Evolutionary conservation across 2,329 filamentous ascomycete species (phyloP), one percentile per base, ranked within the genome.

Genomic region (Botrytis tulipae): DNA sequence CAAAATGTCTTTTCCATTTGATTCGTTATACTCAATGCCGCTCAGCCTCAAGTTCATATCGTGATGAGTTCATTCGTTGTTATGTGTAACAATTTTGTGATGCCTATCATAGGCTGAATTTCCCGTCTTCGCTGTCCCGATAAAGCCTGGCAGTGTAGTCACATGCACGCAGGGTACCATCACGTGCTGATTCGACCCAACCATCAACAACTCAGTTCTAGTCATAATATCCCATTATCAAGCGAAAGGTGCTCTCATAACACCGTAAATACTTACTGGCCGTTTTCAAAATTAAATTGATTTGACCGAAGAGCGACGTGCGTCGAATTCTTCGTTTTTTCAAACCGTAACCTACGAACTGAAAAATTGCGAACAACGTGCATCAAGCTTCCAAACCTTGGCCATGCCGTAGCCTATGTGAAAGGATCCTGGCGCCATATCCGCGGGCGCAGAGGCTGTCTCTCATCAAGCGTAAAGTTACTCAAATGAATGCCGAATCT

Each of bases 31-130:
- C 25, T 35, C 25, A 35, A 40, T 40, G 32, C 25, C 5, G 35
- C 70, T 71, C 60, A 71, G 60, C 70, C 46, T 66, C 70, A 42
- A 54, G 42, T 54, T n/a, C 18, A 40, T 66, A 72, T 72, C 60
- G 46, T 59, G 54, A 46, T 25, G 46, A 65, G 10, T 46, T 37
- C 35, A 72, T 72, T 72, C 61, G 70, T 66, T 37, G 44, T 12
- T 35, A 32, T 57, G n/a, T n/a, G 51, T 18, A 42, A 9, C 40
- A 10, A 22, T 32, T 57, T 57, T 35, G 22, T 35, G 62, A 25
- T 46, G n/a, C 60, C 35, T 62, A n/a, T 40, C n/a, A 57, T 29
- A 29, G 51, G 51, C n/a, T 57, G 51, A 8, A 57, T 57, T 16
- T 32, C n/a, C n/a, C 51, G 51, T 29, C 51, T 29, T 57, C 51